phyloP scores from a whole-genome alignment of 768 basidiomycete species.

The Kwoniella sp. region DNA sequence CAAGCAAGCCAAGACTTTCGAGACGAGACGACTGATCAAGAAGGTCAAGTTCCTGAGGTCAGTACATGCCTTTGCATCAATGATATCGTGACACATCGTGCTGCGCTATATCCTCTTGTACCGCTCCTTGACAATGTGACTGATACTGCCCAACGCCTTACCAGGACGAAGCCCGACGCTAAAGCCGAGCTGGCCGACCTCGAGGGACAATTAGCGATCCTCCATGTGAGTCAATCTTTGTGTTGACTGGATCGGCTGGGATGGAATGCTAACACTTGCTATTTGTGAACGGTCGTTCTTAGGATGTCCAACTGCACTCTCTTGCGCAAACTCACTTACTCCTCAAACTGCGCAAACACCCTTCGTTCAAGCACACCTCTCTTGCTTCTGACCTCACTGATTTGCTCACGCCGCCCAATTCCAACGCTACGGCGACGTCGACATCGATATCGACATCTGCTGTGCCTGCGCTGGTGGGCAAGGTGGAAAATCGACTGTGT shows the following conservation, averaged over 20 bases:
- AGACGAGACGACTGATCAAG: slow-evolving; percentile 80
- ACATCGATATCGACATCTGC: slow-evolving; percentile 20
- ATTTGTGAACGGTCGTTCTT: no score
- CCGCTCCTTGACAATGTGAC: not conserved
- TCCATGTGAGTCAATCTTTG: slow-evolving; percentile 64
- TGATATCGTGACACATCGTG: no score
- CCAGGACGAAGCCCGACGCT: slow-evolving; percentile 46
- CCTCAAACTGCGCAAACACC: slow-evolving; percentile 75
- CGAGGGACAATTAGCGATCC: slow-evolving; percentile 64
- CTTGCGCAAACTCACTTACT: slow-evolving; percentile 69
- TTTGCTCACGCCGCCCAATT: slow-evolving; percentile 4
- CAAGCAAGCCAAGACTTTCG: slow-evolving; percentile 79
- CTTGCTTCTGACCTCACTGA: slow-evolving; percentile 25
- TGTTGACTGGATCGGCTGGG: slow-evolving; percentile 4
- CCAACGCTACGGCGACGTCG: slow-evolving; percentile 15
- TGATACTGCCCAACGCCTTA: not conserved
- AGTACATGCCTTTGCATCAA: not conserved
- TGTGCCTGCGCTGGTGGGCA: slow-evolving; percentile 56
- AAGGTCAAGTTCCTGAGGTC: slow-evolving; percentile 73
- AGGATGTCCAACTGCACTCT: slow-evolving; percentile 66
- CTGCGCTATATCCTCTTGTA: not conserved
- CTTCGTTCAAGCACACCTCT: slow-evolving; percentile 58
- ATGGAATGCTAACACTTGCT: no score
- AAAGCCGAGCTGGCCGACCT: slow-evolving; percentile 60
- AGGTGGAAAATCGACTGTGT: slow-evolving; percentile 71